These are phyloP conservation scores for Tripidium arundinaceum DNA, from an alignment of 202 grass and related monocot genomes.

Conservation along the genomic window DNA sequence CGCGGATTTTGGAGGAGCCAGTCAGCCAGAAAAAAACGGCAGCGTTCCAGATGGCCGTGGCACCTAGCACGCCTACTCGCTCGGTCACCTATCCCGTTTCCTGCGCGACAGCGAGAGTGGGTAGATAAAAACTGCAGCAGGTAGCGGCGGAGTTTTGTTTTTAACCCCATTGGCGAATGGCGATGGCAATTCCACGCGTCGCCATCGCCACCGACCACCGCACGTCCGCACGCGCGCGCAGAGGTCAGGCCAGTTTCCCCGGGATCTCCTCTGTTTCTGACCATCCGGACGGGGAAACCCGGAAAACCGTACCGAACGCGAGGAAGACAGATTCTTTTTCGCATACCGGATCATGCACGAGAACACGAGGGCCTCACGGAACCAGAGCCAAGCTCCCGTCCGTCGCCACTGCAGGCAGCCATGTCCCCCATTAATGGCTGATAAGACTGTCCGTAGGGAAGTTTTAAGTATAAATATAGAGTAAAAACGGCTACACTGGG, in stretches of 20 bases:
- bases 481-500: too few relatives aligned
- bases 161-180: not conserved
- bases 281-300: not conserved
- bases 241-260: not conserved
- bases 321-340: not conserved
- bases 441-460: too few relatives aligned
- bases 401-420: not conserved
- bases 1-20: not conserved
- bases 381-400: not conserved
- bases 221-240: not conserved
- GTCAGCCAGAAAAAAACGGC: too few relatives aligned
- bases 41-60: too few relatives aligned
- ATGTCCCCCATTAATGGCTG: not conserved
- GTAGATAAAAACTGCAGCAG: conserved; percentile 19
- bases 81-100: too few relatives aligned
- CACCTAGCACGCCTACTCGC: not conserved
- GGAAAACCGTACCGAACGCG: not conserved
- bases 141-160: not conserved
- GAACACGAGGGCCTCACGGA: not conserved
- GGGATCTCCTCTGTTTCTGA: not conserved
- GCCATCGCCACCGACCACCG: conserved; percentile 29
- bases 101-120: not conserved
- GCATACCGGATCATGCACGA: not conserved
- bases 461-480: too few relatives aligned
- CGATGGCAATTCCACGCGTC: not conserved